Percentiles rank a stretch among this genome's conserved stretches.
phyloP scores from a whole-genome alignment of 2,329 filamentous ascomycete species.

The Ophiostoma fasciatum region DNA sequence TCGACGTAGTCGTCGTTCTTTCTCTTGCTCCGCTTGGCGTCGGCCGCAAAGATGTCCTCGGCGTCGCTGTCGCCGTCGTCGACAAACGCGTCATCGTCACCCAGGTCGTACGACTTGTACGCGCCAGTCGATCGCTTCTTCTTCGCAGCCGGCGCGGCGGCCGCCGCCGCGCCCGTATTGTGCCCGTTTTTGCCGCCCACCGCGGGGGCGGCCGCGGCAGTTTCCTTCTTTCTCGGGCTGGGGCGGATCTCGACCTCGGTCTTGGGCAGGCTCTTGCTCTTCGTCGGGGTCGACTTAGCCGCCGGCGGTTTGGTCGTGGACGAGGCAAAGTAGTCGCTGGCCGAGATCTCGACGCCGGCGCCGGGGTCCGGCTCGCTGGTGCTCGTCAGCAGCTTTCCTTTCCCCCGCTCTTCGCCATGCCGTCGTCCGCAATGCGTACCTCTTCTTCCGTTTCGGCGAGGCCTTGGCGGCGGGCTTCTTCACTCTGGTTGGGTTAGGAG shows the following conservation, averaged over 20 bases:
- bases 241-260: conserved; percentile 32
- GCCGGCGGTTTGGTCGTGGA: conserved; percentile 24
- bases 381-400: too few species aligned
- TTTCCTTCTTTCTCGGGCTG: conserved; percentile 34
- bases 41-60: conserved; percentile 74
- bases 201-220: conserved; percentile 15
- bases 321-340: conserved; percentile 43
- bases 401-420: too few species aligned
- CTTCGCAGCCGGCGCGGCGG: conserved; percentile 16
- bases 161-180: conserved; percentile 14
- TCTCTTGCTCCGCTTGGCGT: conserved; percentile 49
- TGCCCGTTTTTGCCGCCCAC: conserved; percentile 10
- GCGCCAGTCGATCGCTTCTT: conserved; percentile 28
- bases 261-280: conserved; percentile 24
- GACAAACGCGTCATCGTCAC: conserved; percentile 41
- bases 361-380: conserved; percentile 25
- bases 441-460: conserved; percentile 38
- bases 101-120: conserved; percentile 24
- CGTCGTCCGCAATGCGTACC: too few species aligned
- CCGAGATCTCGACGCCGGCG: conserved; percentile 36
- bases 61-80: conserved; percentile 55
- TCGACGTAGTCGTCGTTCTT: conserved; percentile 64
- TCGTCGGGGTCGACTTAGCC: conserved; percentile 25
- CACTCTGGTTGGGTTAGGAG: conserved; percentile 19
- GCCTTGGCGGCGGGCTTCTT: conserved; percentile 41